Conservation (phyloP, 2,329 filamentous ascomycete species). For the Albophoma yamanashiensis region DNA sequence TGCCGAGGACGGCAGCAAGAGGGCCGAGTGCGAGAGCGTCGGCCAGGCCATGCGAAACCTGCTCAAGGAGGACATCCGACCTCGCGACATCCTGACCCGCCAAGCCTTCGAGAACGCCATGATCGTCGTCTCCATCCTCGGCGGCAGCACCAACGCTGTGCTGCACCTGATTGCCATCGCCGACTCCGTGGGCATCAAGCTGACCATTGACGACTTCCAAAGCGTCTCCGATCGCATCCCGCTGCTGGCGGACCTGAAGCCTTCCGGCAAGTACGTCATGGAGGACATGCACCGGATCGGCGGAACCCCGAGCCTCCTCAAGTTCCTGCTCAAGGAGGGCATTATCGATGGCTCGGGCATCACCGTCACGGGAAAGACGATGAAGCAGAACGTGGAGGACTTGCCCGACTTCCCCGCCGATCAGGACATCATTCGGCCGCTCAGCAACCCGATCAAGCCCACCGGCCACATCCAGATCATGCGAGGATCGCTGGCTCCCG, state of each 20-base stretch:
- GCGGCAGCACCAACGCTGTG: constrained; percentile 78
- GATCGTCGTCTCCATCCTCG: constrained; percentile 71
- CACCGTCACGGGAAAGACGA: constrained; percentile 82
- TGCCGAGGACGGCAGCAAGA: constrained; percentile 62
- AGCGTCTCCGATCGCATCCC: constrained; percentile 67
- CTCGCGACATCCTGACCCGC: constrained; percentile 68
- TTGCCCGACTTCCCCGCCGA: constrained; percentile 64
- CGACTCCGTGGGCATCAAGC: constrained; percentile 68
- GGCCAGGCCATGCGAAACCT: constrained; percentile 66
- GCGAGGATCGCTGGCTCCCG: constrained; percentile 73
- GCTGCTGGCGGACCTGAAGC: constrained; percentile 74
- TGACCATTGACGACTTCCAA: constrained; percentile 83
- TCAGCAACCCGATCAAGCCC: constrained; percentile 75
- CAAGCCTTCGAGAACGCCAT: constrained; percentile 79
- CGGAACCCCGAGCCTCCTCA: constrained; percentile 78
- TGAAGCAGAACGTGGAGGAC: constrained; percentile 74
- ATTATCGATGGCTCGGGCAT: constrained; percentile 70
- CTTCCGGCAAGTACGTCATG: constrained; percentile 81
- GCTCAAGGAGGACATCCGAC: constrained; percentile 65
- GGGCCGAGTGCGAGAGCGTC: constrained; percentile 59
- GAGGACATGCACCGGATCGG: constrained; percentile 76
- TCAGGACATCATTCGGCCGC: constrained; percentile 71
- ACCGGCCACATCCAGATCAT: constrained; percentile 87
- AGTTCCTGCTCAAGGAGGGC: constrained; percentile 74
- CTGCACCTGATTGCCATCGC: constrained; percentile 78